Base-by-base conservation (phyloP, 768 basidiomycete species). In the Russula sp. region DNA sequence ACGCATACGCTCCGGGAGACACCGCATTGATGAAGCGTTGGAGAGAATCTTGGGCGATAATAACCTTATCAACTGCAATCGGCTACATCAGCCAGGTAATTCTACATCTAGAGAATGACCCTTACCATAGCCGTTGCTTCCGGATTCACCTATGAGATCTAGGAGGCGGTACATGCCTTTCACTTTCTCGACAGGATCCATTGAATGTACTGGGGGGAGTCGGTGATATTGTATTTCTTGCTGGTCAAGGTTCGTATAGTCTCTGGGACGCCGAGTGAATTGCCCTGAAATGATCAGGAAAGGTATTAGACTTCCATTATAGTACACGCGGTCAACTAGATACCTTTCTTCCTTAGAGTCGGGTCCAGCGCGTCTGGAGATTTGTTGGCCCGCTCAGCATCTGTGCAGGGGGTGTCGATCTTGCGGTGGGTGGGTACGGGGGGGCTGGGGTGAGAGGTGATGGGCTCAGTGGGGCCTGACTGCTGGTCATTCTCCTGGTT, bases 41-140 rank as follows among this genome's bases (percentile, higher is more conserved):
- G 10, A 86, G 71, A 1, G 81, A 80, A 3, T 77, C 74, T 69
- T 84, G 82, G 3, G 75, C 74, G 37, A 86, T 85, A 71, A 86
- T 27, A 27, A 86, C 78, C 68, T 87, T 86, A 64, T 84, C 82
- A 49, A 84, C 84, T 84, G 61, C 13, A 18, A 18, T 54, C 3
- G 16, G 18, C 20, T n/a, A 32, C 16, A 5, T 57, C 2, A 59
- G n/a, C n/a, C 22, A 6, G 27, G 22, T 0, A 10, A 6, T 16
- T 44, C 16, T 18, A 1, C 6, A 13, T 39, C 14, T 31, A 10
- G 7, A 31, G 37, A 13, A 60, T 32, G 40, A 4, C 18, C 63
- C 75, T 59, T 64, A 82, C 84, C 83, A 2, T 82, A 73, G 0
- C 83, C 82, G 6, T 79, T 77, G 42, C 77, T 81, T 2, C 78